Evolutionary conservation across 805 yeast species (phyloP), one percentile per base, ranked within the genome.

Genomic region (Komagataella pseudopastoris): DNA sequence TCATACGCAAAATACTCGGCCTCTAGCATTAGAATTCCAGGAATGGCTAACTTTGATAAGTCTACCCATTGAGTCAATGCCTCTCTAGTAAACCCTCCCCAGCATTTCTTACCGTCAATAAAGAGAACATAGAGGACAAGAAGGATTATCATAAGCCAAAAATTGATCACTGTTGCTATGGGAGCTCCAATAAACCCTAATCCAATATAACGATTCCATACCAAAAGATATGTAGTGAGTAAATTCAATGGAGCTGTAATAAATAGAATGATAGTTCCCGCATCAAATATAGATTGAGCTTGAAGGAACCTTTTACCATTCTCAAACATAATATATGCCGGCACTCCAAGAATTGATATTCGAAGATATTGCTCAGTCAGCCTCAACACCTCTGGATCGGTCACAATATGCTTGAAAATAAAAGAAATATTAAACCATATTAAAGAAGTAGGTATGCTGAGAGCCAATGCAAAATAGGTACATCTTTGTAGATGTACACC

Each of bases 131-230:
- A 87, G 2, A 70, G 54, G 23, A 81, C 61, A 55, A 85, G 60
- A 45, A 79, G 66, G 17, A 71, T 49, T 45, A 83, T 77, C 88
- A 85, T 82, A 51, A 80, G 59, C 81, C 88, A 84, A 61, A 83
- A 80, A 46, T 85, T 81, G 23, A 81, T 71, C 3, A 79, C 84
- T 5, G 85, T 84, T 5, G 89, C 79, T 23, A 83, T 71, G 20
- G 93, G 90, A 1, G 91, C 89, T 8, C 91, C 91, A 39, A 80
- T 60, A 60, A 78, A 85, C 1, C 90, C 93, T 14, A 88, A 57
- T 1, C 53, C 53, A 50, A 77, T 58, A 4, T 54, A 59, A 43
- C 64, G 56, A 59, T 79, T 71, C 83, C 88, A 82, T 2, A 85
- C 88, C 49, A 85, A 65, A 6, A 78, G 51, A 65, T 83, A 85